A percentile compares a stretch with the other conserved stretches of the same genome.
Conservation (phyloP, 73 alveolate genomes). For the Tetrahymena thermophila region DNA sequence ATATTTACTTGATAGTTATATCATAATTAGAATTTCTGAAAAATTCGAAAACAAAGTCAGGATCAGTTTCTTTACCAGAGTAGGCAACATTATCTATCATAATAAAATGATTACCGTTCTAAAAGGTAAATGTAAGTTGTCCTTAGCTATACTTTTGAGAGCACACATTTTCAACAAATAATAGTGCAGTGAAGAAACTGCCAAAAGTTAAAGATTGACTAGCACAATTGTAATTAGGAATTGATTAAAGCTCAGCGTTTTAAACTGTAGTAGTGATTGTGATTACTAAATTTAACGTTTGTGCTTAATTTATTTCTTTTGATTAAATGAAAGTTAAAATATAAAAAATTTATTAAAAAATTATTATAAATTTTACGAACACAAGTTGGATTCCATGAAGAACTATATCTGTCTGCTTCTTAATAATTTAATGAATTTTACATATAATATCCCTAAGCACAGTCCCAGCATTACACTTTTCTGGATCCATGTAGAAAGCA, state of each 20-base stretch:
- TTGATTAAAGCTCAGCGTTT: background rate
- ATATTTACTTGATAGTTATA: background rate
- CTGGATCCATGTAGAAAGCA: background rate
- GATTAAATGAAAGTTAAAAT: background rate
- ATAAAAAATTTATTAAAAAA: background rate
- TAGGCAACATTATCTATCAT: background rate
- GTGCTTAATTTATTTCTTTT: background rate
- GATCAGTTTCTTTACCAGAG: background rate
- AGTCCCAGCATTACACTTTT: background rate
- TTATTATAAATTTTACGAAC: background rate
- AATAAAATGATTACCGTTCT: background rate
- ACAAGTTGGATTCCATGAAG: background rate
- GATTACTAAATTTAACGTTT: background rate
- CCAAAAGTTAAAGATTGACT: background rate
- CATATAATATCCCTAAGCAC: background rate
- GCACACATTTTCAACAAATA: background rate
- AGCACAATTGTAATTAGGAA: background rate
- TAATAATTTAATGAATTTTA: background rate
- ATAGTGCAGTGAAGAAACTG: background rate
- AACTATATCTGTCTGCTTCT: background rate
- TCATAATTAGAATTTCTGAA: background rate
- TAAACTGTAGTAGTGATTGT: background rate
- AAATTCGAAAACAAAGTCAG: background rate
- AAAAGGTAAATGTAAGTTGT: background rate
- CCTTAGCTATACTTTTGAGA: background rate